These are phyloP conservation scores for Talaromyces marneffei DNA, from an alignment of 2,329 filamentous ascomycete genomes.

Conservation along the genomic window DNA sequence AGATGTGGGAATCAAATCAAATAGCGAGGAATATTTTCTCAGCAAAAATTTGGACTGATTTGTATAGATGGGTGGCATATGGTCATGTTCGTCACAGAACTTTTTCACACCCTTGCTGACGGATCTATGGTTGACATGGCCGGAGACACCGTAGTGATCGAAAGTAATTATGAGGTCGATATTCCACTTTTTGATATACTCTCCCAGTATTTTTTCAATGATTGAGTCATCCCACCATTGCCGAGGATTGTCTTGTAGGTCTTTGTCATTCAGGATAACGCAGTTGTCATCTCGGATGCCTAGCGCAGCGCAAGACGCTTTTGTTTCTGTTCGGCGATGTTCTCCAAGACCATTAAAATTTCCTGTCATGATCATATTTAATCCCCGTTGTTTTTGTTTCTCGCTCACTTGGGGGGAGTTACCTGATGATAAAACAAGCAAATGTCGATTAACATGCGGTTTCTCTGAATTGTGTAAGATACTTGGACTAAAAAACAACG, in stretches of 20 bases:
- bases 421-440: constrained; percentile 22
- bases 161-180: constrained; percentile 41
- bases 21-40: constrained; percentile 37
- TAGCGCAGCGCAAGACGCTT: constrained; percentile 20
- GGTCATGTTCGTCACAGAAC: constrained; percentile 20
- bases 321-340: constrained; percentile 19
- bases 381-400: no score
- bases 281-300: constrained; percentile 28
- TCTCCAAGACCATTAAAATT: constrained; percentile 23
- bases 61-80: constrained; percentile 32
- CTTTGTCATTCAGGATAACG: constrained; percentile 31
- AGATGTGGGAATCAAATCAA: constrained; percentile 35
- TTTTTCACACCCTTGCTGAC: constrained; percentile 35
- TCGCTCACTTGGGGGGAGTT: background rate
- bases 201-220: constrained; percentile 29
- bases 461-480: constrained; percentile 19
- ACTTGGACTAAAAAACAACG: constrained; percentile 25
- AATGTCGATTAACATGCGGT: constrained; percentile 16
- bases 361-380: constrained; percentile 12
- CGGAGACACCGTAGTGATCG: constrained; percentile 37
- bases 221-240: constrained; percentile 35
- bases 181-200: constrained; percentile 34
- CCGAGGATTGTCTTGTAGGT: constrained; percentile 36
- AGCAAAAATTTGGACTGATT: constrained; percentile 32
- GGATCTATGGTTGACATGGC: constrained; percentile 38